Evolutionary conservation across 208 protist species (phyloP), one percentile per base, ranked within the genome.

Genomic region (Acanthamoeba lenticulata): DNA sequence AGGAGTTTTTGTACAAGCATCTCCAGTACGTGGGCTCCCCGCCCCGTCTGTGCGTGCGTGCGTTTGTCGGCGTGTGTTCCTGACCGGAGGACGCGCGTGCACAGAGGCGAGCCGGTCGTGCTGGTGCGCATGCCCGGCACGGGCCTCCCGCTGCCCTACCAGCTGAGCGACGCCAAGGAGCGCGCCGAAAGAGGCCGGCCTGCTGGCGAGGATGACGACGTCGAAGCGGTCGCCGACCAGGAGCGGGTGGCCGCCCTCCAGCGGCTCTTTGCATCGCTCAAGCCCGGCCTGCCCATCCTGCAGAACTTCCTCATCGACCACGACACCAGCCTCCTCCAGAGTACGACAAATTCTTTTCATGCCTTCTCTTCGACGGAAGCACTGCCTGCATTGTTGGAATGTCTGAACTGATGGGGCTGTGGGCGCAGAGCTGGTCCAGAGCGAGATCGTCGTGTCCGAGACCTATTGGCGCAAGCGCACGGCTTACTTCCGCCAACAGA

Each of bases 391-490:
- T 60, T 27, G 15, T 60, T 60, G 52, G 15, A 27, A 11, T 60
- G 52, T 60, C 52, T 27, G n/a, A 57, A 57, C 9, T 52, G 47
- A 52, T 52, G 47, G 27, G 2, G 52, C 17, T 65, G 27, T 3
- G 1, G 2, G 57, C 15, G 57, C 74, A 85, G 74, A 55, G 32
- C 27, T 85, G 42, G 34, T 85, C 44, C 74, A 85, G 74, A 85
- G 74, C 74, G 74, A 85, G 74, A 85, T 85, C 38, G 21, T 85
- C 6, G 74, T 85, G 74, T 40, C 74, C 15, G 74, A 85, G 32
- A 11, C 11, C 42, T 85, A 85, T 17, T 85, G 74, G 74, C 74
- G 44, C 74, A 85, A 85, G 38, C 74, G 74, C 1, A 40, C 44
- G 4, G 74, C 74, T 19, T 85, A 85, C 21, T 85, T 85, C 44